Conservation (phyloP, 208 protist species). For the Porcisia hertigi region DNA sequence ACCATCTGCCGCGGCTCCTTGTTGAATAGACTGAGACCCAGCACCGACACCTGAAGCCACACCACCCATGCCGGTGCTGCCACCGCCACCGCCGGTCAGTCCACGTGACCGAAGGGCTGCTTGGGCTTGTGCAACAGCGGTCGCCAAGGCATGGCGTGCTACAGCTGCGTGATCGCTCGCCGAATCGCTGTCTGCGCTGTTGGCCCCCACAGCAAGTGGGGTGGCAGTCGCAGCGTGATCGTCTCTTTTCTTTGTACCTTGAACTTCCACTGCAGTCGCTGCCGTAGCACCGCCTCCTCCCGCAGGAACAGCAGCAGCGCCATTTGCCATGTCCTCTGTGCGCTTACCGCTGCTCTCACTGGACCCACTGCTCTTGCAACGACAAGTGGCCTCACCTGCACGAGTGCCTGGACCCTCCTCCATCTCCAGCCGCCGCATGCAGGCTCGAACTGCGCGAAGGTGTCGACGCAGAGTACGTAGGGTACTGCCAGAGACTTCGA, state of each 20-base stretch:
- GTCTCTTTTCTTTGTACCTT: not conserved
- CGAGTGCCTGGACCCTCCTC: not conserved
- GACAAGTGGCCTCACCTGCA: not conserved
- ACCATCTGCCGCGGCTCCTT: not conserved
- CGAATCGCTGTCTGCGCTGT: slow-evolving; percentile 1
- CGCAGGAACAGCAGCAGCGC: not conserved
- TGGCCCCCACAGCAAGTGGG: not conserved
- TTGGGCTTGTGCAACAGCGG: slow-evolving; percentile 29
- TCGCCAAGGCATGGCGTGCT: slow-evolving; percentile 17
- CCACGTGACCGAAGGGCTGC: slow-evolving; percentile 24
- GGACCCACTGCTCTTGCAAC: not conserved
- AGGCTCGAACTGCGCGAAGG: slow-evolving; percentile 24
- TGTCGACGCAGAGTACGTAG: slow-evolving; percentile 22
- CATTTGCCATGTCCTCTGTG: slow-evolving; percentile 1
- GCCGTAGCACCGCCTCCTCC: not conserved
- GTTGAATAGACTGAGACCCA: not conserved
- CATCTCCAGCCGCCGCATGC: slow-evolving; percentile 15
- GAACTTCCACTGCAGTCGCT: slow-evolving; percentile 3
- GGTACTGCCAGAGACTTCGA: slow-evolving; percentile 19
- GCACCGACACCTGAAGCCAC: not conserved
- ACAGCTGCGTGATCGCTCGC: not conserved
- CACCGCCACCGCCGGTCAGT: slow-evolving; percentile 7
- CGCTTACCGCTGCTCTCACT: not conserved
- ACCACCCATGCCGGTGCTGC: not conserved
- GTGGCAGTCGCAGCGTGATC: not conserved